Base-by-base conservation (phyloP, 176 grass and related monocot genomes). In the Coix lacrymajobi region DNA sequence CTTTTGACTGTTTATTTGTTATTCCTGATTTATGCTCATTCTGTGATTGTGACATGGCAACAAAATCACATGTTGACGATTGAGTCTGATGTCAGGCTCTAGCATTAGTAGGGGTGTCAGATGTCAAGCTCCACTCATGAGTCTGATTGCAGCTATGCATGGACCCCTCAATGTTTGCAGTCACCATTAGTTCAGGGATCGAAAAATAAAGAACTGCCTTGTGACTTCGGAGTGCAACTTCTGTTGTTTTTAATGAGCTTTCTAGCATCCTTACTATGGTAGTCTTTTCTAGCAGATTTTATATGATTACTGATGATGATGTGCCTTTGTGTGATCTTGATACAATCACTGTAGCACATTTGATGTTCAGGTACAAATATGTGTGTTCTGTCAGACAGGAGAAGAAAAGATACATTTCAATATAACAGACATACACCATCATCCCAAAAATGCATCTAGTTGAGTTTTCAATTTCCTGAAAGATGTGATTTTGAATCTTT, bases 1-100 rank as follows among this genome's bases (percentile, higher is more conserved):
- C 75, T 11, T 78, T 86, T 73, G 40, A 52, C 58, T 86, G 74
- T 79, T 86, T 82, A 81, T 83, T 82, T 74, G 69, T 85, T 22
- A 70, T 77, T 72, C 66, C 30, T 58, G 28, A 46, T 72, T 85
- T 78, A 20, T 72, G 14, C 29, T 73, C 56, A 3, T 57, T 66
- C 20, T 84, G 33, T 84, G 81, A 85, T 78, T 60, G 52, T 77
- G 85, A 77, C 84, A 51, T 31, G 29, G 22, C 29, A 44, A 85
- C 41, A 46, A 65, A 81, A 29, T 63, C 20, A 56, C 40, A 41
- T 54, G 60, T 45, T 38, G 4, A 56, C 8, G 54, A 58, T 58
- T 58, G 22, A 58, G 52, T 57, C n/a, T n/a, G n/a, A n/a, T n/a
- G n/a, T n/a, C n/a, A n/a, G n/a, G 52, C 20, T 56, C 51, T 22